phyloP scores from a whole-genome alignment of 805 yeast species.

The Yamadazyma phyllophila region DNA sequence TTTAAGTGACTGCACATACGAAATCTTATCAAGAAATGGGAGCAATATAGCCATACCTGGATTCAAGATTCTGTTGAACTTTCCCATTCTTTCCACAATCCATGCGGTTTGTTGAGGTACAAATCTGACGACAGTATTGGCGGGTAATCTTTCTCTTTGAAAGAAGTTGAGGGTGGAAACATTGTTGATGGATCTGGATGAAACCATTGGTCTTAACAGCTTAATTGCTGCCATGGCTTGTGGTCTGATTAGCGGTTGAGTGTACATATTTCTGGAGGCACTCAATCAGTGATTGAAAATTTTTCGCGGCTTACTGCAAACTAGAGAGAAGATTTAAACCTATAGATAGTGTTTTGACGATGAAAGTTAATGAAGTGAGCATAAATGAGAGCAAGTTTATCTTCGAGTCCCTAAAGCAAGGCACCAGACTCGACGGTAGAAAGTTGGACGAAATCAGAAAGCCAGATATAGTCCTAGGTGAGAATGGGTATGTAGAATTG shows the following conservation, averaged over 20 bases:
- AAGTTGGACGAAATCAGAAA: slow-evolving; percentile 60
- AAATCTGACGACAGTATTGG: slow-evolving; percentile 70
- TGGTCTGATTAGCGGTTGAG: background rate
- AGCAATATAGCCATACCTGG: slow-evolving; percentile 77
- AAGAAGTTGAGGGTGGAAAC: slow-evolving; percentile 45
- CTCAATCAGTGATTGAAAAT: slow-evolving; percentile 1
- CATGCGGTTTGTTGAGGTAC: slow-evolving; percentile 92
- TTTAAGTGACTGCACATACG: slow-evolving; percentile 78
- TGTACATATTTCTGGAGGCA: background rate
- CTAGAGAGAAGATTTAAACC: background rate
- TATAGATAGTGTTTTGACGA: background rate
- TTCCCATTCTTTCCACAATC: slow-evolving; percentile 91
- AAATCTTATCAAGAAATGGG: slow-evolving; percentile 73
- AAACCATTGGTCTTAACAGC: background rate
- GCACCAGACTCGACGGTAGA: slow-evolving; percentile 70
- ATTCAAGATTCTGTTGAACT: slow-evolving; percentile 59
- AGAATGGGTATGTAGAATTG: slow-evolving; percentile 77
- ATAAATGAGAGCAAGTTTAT: slow-evolving; percentile 50
- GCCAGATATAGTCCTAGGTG: slow-evolving; percentile 41
- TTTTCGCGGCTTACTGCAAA: slow-evolving; percentile 6
- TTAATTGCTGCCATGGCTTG: background rate
- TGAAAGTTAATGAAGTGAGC: slow-evolving; percentile 9
- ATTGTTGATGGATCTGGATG: slow-evolving; percentile 5
- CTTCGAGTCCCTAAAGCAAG: slow-evolving; percentile 58
- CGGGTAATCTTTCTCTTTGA: slow-evolving; percentile 63